Evolutionary conservation across 192 early-diverging fungal genomes (phyloP).

Genomic region (Cetraspora pellucida): DNA sequence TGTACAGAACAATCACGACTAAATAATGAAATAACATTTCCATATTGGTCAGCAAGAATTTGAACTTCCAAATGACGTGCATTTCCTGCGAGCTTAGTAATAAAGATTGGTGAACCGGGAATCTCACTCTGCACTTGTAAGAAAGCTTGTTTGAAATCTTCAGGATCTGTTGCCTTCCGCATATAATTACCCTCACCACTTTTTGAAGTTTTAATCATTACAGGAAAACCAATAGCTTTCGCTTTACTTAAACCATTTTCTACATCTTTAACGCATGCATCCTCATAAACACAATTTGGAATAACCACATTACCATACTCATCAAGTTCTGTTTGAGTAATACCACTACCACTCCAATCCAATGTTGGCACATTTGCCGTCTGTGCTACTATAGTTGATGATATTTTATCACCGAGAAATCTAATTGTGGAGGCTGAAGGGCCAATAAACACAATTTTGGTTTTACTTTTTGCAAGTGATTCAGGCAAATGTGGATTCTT

Average conservation of each 20-base stretch:
- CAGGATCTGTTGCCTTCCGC: slow-evolving; percentile 81
- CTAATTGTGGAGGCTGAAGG: slow-evolving; percentile 97
- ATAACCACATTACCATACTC: slow-evolving; percentile 76
- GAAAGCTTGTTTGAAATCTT: slow-evolving; percentile 76
- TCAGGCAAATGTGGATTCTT: slow-evolving; percentile 97
- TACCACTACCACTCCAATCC: slow-evolving; percentile 90
- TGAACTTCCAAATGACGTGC: slow-evolving; percentile 97
- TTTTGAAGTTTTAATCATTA: slow-evolving; percentile 99
- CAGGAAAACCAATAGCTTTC: slow-evolving; percentile 88
- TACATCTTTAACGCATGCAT: slow-evolving; percentile 82
- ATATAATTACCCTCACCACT: slow-evolving; percentile 99
- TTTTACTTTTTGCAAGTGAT: slow-evolving; percentile 76
- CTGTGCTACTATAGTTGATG: slow-evolving; percentile 99
- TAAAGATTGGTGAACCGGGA: slow-evolving; percentile 96
- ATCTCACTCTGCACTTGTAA: slow-evolving; percentile 91
- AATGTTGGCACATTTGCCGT: slow-evolving; percentile 95
- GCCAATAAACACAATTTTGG: slow-evolving; percentile 93
- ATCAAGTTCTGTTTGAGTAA: slow-evolving; percentile 72
- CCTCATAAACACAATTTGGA: slow-evolving; percentile 75
- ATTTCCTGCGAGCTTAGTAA: slow-evolving; percentile 94
- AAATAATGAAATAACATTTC: slow-evolving; percentile 98
- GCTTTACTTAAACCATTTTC: slow-evolving; percentile 86
- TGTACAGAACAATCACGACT: slow-evolving; percentile 98
- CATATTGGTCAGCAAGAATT: slow-evolving; percentile 93
- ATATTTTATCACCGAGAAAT: slow-evolving; percentile 98